Evolutionary conservation across 2,329 filamentous ascomycete species (phyloP), one percentile per base, ranked within the genome.

Genomic region (Aspergillus glaucus): DNA sequence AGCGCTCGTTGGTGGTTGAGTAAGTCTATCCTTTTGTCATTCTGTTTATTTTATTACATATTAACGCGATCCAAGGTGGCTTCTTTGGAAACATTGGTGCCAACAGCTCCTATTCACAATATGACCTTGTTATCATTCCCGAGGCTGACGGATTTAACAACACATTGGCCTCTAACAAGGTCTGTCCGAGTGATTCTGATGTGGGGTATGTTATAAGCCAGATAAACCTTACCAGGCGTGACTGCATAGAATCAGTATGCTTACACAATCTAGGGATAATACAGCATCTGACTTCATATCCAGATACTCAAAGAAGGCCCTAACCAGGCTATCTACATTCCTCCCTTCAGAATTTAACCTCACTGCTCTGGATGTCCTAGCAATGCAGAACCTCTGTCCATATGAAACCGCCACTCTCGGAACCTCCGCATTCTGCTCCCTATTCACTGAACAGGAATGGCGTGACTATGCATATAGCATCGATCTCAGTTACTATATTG

Each of bases 381-480:
- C 69, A 21, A 74, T 76, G 71, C 72, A 74, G 58, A 79, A 71
- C 53, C 69, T 79, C 45, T 82, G 79, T 54, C 73, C 76, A 2
- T 81, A 81, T 55, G 79, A 81, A 59, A 67, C 64, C 42, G 73
- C 66, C 36, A 77, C 73, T 53, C 68, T 80, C n/a, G 75, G 75
- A 19, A 63, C 62, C 48, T 79, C 75, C 3, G 68, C 74, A 24
- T 80, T 80, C 62, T 80, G 78, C 63, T 54, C 59, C 19, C 68
- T 80, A 21, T 80, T 81, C 63, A 80, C 77, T 1, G 66, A 71
- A 40, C 71, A 77, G 43, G 78, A 81, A 58, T 81, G 78, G 78
- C 62, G 68, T 17, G 76, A 75, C 17, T 81, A 77, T 56, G 78
- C 78, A 49, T 74, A 75, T 51, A 75, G 73, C 3, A 62, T 80